These are phyloP conservation scores for Amborella trichopoda DNA, from an alignment of 164 flowering plant genomes.

Conservation along the genomic window DNA sequence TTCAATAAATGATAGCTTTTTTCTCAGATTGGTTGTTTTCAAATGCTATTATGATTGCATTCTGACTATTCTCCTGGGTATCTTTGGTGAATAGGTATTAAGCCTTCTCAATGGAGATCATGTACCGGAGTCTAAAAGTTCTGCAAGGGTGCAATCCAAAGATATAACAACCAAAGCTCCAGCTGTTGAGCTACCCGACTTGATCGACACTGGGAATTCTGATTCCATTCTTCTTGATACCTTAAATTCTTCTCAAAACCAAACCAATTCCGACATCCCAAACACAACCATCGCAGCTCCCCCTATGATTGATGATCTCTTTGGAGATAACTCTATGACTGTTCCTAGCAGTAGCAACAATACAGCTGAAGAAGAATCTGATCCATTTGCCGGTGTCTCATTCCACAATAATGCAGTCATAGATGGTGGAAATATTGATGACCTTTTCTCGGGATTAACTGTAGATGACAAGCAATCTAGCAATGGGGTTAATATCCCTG, in stretches of 20 bases:
- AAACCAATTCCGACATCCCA: constrained; percentile 14
- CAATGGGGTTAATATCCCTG: constrained; percentile 11
- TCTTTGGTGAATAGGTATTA: constrained; percentile 39
- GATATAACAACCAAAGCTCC: constrained; percentile 23
- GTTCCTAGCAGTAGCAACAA: constrained; percentile 18
- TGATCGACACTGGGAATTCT: constrained; percentile 69
- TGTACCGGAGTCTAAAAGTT: constrained; percentile 8
- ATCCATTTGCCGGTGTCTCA: constrained; percentile 92
- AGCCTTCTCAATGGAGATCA: constrained; percentile 49
- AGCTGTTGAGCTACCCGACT: constrained; percentile 56
- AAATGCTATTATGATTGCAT: background rate
- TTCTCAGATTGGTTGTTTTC: too few species aligned
- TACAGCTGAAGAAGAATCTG: constrained; percentile 42
- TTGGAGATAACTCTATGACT: constrained; percentile 41
- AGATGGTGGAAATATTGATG: constrained; percentile 28
- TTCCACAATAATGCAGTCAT: constrained; percentile 39
- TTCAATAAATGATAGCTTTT: too few species aligned
- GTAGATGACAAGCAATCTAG: constrained; percentile 28
- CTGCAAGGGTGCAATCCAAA: constrained; percentile 21
- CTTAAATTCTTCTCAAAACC: constrained; percentile 15
- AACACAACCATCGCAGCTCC: constrained; percentile 15
- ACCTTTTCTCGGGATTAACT: constrained; percentile 70
- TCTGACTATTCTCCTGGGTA: background rate
- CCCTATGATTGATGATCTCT: constrained; percentile 58
- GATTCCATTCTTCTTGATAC: constrained; percentile 20